Base-by-base conservation (phyloP, 2,329 filamentous ascomycete genomes). In the Pseudocercospora eumusae region DNA sequence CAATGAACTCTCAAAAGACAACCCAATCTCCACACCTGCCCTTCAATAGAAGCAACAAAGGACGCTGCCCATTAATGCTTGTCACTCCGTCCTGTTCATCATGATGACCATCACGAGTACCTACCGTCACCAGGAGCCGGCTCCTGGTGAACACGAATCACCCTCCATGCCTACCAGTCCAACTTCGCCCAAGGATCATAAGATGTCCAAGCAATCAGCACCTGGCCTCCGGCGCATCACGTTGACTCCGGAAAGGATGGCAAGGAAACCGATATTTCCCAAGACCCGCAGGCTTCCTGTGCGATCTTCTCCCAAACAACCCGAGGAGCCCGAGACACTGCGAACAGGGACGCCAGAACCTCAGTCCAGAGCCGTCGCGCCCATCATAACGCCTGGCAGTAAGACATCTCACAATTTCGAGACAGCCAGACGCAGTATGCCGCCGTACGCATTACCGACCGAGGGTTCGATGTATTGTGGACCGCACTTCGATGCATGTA, bases 401-500 rank as follows among this genome's bases (percentile, higher is more conserved):
- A 13, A 61, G 44, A 47, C 40, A 18, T 10, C 47, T 13, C 31
- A 27, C 28, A 57, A 40, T n/a, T 57, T 23, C 40, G n/a, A 44
- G 27, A n/a, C 27, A 28, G 18, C n/a, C n/a, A 58, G 31, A 25
- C 55, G 54, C 20, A 42, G 55, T 13, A 45, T 53, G 6, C 40
- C 20, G 3, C 45, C 44, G 9, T 15, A 50, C n/a, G 53, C 33
- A n/a, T 44, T 54, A 20, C 21, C 13, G 15, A 60, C 57, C 9
- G 50, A 50, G 10, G 57, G 57, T 25, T 40, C 57, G 0, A 56
- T 60, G 21, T 31, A 56, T 44, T 45, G 55, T 7, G 44, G 31
- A 11, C 45, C 61, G 5, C 61, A 63, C 18, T 53, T 63, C 21
- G 57, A 63, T 25, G 57, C 61, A n/a, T 63, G 61, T 20, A 63